Conservation (phyloP, 257 asterid species). For the Craterostigma plantagineum region DNA sequence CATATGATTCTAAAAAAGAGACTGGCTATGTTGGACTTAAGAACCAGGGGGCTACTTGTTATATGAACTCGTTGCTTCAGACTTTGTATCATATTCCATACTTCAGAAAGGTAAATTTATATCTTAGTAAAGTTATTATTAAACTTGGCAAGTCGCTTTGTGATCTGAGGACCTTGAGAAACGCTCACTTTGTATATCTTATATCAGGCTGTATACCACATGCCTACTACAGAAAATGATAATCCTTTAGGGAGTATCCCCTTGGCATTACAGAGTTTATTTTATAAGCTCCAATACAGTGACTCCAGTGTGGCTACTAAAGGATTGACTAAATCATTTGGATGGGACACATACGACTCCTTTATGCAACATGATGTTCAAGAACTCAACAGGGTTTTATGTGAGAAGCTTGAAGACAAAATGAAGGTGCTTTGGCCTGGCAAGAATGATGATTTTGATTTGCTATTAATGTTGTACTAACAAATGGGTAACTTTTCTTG, state of each 20-base stretch:
- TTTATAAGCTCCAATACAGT: constrained; percentile 76
- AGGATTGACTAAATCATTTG: constrained; percentile 81
- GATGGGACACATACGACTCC: constrained; percentile 88
- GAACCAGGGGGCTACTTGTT: constrained; percentile 93
- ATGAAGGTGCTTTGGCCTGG: constrained; percentile 45
- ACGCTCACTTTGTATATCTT: constrained; percentile 14
- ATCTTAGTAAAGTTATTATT: not conserved
- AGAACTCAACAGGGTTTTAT: constrained; percentile 75
- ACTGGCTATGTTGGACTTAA: constrained; percentile 75
- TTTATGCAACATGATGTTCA: constrained; percentile 89
- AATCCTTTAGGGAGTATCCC: constrained; percentile 80
- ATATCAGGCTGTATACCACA: constrained; percentile 79
- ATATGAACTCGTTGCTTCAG: constrained; percentile 80
- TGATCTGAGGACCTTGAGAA: constrained; percentile 7
- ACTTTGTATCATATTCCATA: constrained; percentile 82
- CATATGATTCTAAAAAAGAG: constrained; percentile 61
- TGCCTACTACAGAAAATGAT: constrained; percentile 94
- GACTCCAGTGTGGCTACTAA: constrained; percentile 85
- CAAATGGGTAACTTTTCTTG: constrained; percentile 8
- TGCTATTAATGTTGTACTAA: not conserved
- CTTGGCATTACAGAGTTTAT: constrained; percentile 74
- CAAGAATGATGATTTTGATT: constrained; percentile 1
- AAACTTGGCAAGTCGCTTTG: not conserved
- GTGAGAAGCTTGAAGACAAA: constrained; percentile 87
- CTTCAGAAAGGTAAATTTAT: constrained; percentile 53